phyloP scores from a whole-genome alignment of 2,329 filamentous ascomycete species.

The Massarina eburnea region DNA sequence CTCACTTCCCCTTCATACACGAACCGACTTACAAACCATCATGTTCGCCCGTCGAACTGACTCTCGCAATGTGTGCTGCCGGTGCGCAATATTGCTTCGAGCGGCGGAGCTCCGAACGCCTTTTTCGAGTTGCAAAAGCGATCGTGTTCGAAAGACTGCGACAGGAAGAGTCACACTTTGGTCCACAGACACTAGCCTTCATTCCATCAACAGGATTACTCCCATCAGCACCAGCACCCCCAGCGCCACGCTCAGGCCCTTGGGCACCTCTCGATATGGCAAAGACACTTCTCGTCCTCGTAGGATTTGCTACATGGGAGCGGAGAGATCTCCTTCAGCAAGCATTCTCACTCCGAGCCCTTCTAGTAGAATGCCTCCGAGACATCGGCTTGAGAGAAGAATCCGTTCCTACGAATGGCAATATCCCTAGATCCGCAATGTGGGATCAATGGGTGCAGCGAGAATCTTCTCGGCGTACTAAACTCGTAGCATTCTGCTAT shows the following conservation, averaged over 20 bases:
- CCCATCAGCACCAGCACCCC: conserved; percentile 9
- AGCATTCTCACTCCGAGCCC: conserved; percentile 29
- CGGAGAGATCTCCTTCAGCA: conserved; percentile 31
- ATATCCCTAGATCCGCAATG: conserved; percentile 22
- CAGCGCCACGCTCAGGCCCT: conserved; percentile 18
- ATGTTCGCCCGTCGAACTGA: conserved; percentile 33
- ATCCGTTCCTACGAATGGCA: conserved; percentile 3
- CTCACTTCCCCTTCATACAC: conserved; percentile 39
- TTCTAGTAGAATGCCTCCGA: conserved; percentile 30
- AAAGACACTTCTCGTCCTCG: conserved; percentile 32
- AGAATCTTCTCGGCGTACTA: conserved; percentile 33
- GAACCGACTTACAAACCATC: conserved; percentile 34
- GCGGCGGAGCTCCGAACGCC: conserved; percentile 26
- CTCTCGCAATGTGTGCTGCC: conserved; percentile 35
- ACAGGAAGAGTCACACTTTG: conserved; percentile 27
- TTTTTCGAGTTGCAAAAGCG: conserved; percentile 32
- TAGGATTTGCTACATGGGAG: conserved; percentile 37
- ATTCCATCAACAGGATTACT: conserved; percentile 16
- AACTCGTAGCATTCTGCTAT: conserved; percentile 35
- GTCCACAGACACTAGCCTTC: conserved; percentile 24
- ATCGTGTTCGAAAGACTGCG: conserved; percentile 31
- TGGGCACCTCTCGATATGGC: conserved; percentile 32
- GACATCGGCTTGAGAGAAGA: conserved; percentile 32
- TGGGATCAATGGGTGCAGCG: conserved; percentile 34
- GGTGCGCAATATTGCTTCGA: conserved; percentile 41